These are phyloP conservation scores for Polytrichum formosum DNA, from an alignment of 225 moss, liverwort and hornwort genomes.

Conservation along the genomic window DNA sequence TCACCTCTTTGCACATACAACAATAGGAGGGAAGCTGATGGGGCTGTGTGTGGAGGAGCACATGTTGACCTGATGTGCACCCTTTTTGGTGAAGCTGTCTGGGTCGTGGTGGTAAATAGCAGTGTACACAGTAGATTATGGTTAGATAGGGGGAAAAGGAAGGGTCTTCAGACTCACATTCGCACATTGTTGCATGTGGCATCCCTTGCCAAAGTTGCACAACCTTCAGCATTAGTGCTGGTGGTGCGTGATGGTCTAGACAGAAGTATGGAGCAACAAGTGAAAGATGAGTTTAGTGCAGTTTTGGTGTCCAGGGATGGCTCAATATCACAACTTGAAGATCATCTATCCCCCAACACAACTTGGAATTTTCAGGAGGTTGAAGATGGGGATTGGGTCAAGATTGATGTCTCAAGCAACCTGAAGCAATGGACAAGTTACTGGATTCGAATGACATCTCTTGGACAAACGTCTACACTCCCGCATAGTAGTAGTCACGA, in stretches of 20 bases:
- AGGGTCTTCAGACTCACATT: conserved; percentile 58
- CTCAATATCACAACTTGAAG: conserved; percentile 11
- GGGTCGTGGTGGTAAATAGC: conserved; percentile 73
- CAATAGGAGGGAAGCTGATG: conserved; percentile 11
- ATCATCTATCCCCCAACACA: conserved; percentile 6
- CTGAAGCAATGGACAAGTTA: conserved; percentile 39
- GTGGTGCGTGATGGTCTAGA: conserved; percentile 45
- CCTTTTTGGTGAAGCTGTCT: conserved; percentile 71
- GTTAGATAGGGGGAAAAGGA: conserved; percentile 50
- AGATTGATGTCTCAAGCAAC: conserved; percentile 28
- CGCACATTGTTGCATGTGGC: conserved; percentile 52
- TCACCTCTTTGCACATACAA: conserved; percentile 16
- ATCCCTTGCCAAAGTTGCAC: conserved; percentile 42
- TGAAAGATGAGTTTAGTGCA: conserved; percentile 42
- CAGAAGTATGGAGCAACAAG: conserved; percentile 30
- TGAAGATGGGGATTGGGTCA: conserved; percentile 84
- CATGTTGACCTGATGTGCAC: conserved; percentile 82
- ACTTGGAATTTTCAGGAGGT: conserved; percentile 54
- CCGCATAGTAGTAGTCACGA: conserved; percentile 1
- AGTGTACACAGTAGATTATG: conserved; percentile 62
- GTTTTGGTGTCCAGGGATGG: conserved; percentile 14
- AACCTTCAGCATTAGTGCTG: conserved; percentile 69
- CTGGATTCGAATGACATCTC: conserved; percentile 31
- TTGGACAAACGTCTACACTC: conserved; percentile 5
- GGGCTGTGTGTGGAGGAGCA: conserved; percentile 25